phyloP scores from a whole-genome alignment of 306 rosid genomes.

The Luffa acutangula region DNA sequence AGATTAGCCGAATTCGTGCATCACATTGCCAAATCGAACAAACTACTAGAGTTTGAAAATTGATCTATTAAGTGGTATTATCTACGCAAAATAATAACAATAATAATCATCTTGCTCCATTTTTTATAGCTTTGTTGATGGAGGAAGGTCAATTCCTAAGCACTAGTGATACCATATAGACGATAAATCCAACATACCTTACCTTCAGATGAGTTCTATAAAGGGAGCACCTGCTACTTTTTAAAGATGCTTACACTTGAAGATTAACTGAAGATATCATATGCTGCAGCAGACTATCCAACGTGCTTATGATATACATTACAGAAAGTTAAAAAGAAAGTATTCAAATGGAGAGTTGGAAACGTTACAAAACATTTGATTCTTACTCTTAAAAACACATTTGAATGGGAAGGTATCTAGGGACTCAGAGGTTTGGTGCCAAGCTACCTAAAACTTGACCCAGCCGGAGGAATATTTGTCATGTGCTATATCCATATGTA shows the following conservation, averaged over 20 bases:
- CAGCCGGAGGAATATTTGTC: slow-evolving; percentile 56
- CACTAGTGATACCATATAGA: too few relatives aligned
- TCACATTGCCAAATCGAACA: too few relatives aligned
- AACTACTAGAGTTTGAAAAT: too few relatives aligned
- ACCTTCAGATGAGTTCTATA: slow-evolving; percentile 2
- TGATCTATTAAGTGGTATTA: too few relatives aligned
- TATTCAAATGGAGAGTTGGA: slow-evolving; percentile 42
- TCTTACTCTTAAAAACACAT: slow-evolving; percentile 44
- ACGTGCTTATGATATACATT: slow-evolving; percentile 48
- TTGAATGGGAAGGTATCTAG: slow-evolving; percentile 36
- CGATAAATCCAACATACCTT: too few relatives aligned
- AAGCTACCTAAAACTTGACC: slow-evolving; percentile 50
- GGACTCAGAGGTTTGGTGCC: slow-evolving; percentile 59
- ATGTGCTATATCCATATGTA: slow-evolving; percentile 39
- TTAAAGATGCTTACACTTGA: slow-evolving; percentile 42
- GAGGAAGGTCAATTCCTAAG: too few relatives aligned
- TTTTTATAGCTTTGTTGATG: too few relatives aligned
- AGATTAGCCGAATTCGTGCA: too few relatives aligned
- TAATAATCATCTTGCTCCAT: too few relatives aligned
- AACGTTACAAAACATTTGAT: slow-evolving; percentile 41
- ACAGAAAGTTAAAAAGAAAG: slow-evolving; percentile 39
- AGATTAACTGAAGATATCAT: slow-evolving; percentile 63
- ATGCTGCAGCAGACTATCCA: slow-evolving; percentile 52
- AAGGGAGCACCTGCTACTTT: slow-evolving; percentile 58
- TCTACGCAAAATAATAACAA: too few relatives aligned